A percentile compares a stretch with the other conserved stretches of the same genome.
Conservation (phyloP, 176 grass and related monocot genomes). For the Urochloa ruziziensis region DNA sequence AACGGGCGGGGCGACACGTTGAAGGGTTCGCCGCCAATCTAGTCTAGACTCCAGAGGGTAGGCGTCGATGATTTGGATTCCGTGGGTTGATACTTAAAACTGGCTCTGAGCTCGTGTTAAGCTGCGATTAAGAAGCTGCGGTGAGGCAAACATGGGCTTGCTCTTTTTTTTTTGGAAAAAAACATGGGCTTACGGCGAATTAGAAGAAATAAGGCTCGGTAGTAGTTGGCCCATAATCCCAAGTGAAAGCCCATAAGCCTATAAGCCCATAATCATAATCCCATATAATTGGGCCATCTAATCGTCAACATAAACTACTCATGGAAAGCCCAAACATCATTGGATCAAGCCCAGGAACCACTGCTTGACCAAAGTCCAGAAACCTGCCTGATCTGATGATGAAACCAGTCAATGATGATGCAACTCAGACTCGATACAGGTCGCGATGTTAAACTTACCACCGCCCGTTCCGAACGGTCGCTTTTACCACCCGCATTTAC, state of each 20-base stretch:
- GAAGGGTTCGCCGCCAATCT: not conserved
- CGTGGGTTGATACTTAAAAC: not conserved
- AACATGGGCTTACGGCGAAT: no score
- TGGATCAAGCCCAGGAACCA: no score
- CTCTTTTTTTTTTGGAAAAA: no score
- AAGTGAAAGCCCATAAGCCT: not conserved
- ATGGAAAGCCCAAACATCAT: not conserved
- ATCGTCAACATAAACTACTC: not conserved
- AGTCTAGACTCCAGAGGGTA: not conserved
- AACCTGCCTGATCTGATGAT: no score
- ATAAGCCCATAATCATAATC: not conserved
- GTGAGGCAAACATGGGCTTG: no score
- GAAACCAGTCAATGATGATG: no score
- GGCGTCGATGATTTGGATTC: not conserved
- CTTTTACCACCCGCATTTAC: no score
- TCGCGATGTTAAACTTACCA: no score
- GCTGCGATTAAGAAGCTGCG: not conserved
- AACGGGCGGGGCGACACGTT: slow-evolving; percentile 25
- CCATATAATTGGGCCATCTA: not conserved
- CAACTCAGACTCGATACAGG: no score
- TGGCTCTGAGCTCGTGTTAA: not conserved
- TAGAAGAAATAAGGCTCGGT: not conserved
- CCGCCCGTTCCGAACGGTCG: no score
- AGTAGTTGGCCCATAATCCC: not conserved
- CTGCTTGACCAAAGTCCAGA: no score